Evolutionary conservation across 169 alveolate genomes (phyloP).

Genomic region (Cryptosporidium tyzzeri): DNA sequence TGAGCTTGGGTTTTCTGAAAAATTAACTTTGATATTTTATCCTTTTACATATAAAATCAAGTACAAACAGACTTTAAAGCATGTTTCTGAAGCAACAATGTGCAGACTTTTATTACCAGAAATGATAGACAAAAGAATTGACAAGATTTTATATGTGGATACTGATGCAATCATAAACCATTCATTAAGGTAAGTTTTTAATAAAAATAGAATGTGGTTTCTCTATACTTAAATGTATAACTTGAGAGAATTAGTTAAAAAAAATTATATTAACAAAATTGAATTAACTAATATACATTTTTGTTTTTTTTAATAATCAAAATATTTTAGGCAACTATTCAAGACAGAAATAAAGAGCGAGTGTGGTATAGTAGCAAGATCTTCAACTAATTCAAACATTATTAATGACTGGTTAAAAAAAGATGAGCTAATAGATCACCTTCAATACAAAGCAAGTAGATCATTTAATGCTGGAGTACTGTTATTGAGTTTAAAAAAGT

Average conservation of each 20-base stretch:
- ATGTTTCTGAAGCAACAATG: constrained; percentile 76
- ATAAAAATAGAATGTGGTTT: not conserved
- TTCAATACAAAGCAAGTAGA: constrained; percentile 36
- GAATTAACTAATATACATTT: not conserved
- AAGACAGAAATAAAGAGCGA: constrained; percentile 46
- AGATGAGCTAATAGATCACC: constrained; percentile 14
- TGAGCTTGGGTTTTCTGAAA: constrained; percentile 30
- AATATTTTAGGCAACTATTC: constrained; percentile 43
- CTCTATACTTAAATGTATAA: not conserved
- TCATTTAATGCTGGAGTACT: constrained; percentile 77
- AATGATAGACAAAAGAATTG: constrained; percentile 32
- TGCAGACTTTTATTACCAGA: constrained; percentile 66
- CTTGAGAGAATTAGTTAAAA: not conserved
- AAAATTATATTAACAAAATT: not conserved
- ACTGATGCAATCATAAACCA: constrained; percentile 57
- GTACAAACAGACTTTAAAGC: constrained; percentile 63
- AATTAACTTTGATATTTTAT: constrained; percentile 40
- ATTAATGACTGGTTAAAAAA: constrained; percentile 72
- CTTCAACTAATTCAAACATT: constrained; percentile 56
- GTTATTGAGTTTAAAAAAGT: constrained; percentile 31
- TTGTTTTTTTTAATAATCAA: not conserved
- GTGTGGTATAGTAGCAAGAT: constrained; percentile 71
- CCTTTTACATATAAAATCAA: constrained; percentile 54
- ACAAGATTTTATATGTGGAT: constrained; percentile 68
- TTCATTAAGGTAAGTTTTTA: constrained; percentile 57